phyloP scores from a whole-genome alignment of 805 yeast genomes.

The Candida arabinofermentans region DNA sequence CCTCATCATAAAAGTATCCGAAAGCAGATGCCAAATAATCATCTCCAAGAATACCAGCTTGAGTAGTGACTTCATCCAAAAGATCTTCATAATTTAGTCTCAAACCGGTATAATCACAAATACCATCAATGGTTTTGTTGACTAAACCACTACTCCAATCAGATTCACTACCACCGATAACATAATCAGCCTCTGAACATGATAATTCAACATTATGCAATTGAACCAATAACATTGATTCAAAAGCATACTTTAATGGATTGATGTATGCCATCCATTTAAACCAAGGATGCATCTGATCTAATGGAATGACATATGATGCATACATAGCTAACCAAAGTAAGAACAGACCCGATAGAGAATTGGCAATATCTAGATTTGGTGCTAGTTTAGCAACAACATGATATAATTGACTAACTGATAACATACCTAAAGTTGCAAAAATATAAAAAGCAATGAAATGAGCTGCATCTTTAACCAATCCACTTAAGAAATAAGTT shows the following conservation, averaged over 20 bases:
- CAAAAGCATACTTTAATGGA: constrained; percentile 57
- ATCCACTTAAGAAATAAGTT: constrained; percentile 50
- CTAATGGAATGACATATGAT: constrained; percentile 53
- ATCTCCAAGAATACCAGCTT: constrained; percentile 50
- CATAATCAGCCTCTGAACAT: constrained; percentile 43
- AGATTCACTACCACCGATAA: constrained; percentile 9
- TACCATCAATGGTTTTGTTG: constrained; percentile 27
- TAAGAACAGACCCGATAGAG: constrained; percentile 49
- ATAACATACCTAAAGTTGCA: constrained; percentile 37
- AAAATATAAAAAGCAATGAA: constrained; percentile 51
- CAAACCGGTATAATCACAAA: constrained; percentile 56
- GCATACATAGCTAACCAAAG: constrained; percentile 31
- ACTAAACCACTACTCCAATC: constrained; percentile 22
- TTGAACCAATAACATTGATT: constrained; percentile 61
- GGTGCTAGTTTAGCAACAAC: constrained; percentile 44
- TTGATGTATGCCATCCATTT: constrained; percentile 59
- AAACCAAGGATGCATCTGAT: constrained; percentile 47
- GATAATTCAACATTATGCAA: constrained; percentile 51
- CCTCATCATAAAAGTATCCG: constrained; percentile 40
- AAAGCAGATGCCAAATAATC: constrained; percentile 44
- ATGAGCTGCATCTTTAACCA: constrained; percentile 46
- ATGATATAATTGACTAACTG: constrained; percentile 49
- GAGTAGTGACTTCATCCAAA: constrained; percentile 34
- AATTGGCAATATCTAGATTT: constrained; percentile 46
- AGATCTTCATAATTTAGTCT: background rate